phyloP scores from a whole-genome alignment of 1,284 basidiomycete species.

The Ceratobasidium sp. region DNA sequence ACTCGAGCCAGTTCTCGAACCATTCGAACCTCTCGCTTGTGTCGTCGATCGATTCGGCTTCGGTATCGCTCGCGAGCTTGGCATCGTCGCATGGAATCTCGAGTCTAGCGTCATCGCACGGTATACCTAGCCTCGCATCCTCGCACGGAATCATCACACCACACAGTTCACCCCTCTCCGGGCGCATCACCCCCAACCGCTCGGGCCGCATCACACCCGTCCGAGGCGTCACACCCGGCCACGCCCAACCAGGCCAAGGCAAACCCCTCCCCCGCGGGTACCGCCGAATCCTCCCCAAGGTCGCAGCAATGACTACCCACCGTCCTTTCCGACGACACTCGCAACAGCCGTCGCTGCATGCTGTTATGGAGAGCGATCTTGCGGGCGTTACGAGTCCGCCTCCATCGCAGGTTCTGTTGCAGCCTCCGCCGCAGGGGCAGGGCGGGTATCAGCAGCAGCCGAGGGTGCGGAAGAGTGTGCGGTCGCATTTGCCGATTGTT shows the following conservation, averaged over 20 bases:
- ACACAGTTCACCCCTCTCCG: slow-evolving; percentile 19
- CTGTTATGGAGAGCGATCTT: slow-evolving; percentile 38
- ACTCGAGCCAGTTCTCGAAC: slow-evolving; percentile 36
- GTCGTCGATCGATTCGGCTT: slow-evolving; percentile 40
- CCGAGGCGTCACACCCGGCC: neutral
- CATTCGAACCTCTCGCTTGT: slow-evolving; percentile 38
- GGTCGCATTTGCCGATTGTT: slow-evolving; percentile 31
- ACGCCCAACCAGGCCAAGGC: neutral
- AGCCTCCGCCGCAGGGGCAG: neutral
- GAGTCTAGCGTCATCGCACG: slow-evolving; percentile 27
- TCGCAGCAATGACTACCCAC: slow-evolving; percentile 37
- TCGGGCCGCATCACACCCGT: slow-evolving; percentile 33
- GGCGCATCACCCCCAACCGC: slow-evolving; percentile 26
- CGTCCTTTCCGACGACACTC: slow-evolving; percentile 21
- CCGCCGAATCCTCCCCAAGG: slow-evolving; percentile 39
- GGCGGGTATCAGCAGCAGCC: neutral
- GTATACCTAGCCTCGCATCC: slow-evolving; percentile 25
- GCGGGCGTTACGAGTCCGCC: slow-evolving; percentile 1
- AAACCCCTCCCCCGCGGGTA: slow-evolving; percentile 32
- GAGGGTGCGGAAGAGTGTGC: slow-evolving; percentile 11
- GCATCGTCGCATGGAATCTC: slow-evolving; percentile 34
- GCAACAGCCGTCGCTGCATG: slow-evolving; percentile 29
- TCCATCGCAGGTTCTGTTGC: slow-evolving; percentile 27
- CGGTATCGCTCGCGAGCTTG: slow-evolving; percentile 26
- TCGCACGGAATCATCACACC: slow-evolving; percentile 12